Evolutionary conservation across 768 basidiomycete genomes (phyloP).

Genomic region (Auricularia sp.): DNA sequence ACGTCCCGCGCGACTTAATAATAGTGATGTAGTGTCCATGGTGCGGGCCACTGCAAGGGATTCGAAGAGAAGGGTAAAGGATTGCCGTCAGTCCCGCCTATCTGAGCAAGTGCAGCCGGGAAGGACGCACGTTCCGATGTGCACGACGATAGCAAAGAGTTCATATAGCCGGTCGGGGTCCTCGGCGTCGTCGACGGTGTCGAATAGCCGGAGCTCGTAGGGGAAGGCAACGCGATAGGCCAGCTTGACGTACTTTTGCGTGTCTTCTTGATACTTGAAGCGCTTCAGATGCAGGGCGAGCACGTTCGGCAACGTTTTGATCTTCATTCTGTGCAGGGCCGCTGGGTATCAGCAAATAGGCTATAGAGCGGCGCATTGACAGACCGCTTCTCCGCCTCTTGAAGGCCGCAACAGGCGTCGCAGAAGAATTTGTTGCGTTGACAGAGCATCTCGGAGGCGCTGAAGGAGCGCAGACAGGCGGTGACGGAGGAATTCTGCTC

Average conservation of each 20-base stretch:
- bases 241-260: conserved; percentile 86
- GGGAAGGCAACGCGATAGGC: conserved; percentile 96
- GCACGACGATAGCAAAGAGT: conserved; percentile 95
- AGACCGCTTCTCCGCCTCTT: conserved; percentile 96
- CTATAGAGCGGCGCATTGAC: conserved; percentile 16
- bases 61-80: conserved; percentile 5
- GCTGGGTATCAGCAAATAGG: neutral
- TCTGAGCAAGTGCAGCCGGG: neutral
- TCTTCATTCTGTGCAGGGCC: conserved; percentile 73
- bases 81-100: neutral
- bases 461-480: conserved; percentile 91
- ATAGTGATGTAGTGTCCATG: conserved; percentile 98
- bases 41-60: conserved; percentile 69
- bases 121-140: conserved; percentile 84
- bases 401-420: conserved; percentile 90
- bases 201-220: conserved; percentile 87
- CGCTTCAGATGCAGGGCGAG: conserved; percentile 94
- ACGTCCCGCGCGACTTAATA: conserved; percentile 72
- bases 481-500: conserved; percentile 97
- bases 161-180: conserved; percentile 90
- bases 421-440: conserved; percentile 98
- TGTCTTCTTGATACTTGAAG: conserved; percentile 96
- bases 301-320: conserved; percentile 90
- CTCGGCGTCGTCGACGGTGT: conserved; percentile 82
- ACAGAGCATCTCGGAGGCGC: conserved; percentile 96